Percentiles rank a stretch among this genome's conserved stretches.
Evolutionary conservation across 176 grass and related monocot species (phyloP).

Genomic region (Oryza nivara): DNA sequence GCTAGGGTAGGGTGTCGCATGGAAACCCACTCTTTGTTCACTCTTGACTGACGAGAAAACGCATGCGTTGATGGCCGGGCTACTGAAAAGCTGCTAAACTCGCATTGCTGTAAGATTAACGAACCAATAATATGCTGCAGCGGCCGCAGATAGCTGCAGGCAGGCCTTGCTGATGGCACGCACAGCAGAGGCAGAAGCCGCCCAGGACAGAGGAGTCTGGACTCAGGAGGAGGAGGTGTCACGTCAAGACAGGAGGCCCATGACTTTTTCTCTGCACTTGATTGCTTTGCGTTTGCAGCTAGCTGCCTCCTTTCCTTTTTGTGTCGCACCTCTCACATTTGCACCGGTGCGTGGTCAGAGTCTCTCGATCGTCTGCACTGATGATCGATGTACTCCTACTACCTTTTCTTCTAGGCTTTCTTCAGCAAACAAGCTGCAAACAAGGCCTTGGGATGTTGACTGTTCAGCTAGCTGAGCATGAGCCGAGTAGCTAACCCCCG

Average conservation of each 20-base stretch:
- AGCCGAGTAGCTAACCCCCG: background rate
- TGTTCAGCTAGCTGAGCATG: background rate
- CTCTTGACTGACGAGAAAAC: background rate
- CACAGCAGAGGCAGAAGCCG: background rate
- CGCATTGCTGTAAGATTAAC: slow-evolving; percentile 53
- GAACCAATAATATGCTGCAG: slow-evolving; percentile 52
- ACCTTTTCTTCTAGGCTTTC: background rate
- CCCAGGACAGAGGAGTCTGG: too few relatives aligned
- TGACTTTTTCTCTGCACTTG: background rate
- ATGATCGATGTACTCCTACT: background rate
- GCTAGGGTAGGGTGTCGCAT: background rate
- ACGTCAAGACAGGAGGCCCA: slow-evolving; percentile 5
- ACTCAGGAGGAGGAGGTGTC: slow-evolving; percentile 32
- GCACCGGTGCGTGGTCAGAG: background rate
- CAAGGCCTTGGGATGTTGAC: background rate
- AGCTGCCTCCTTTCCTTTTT: background rate
- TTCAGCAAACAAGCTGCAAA: background rate
- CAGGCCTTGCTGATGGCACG: background rate
- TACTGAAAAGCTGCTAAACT: slow-evolving; percentile 42
- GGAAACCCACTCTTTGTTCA: background rate
- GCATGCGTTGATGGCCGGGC: background rate
- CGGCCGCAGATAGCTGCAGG: background rate
- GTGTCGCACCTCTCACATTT: background rate
- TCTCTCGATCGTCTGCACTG: background rate
- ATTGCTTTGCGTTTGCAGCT: background rate